These are phyloP conservation scores for Pinus albicaulis DNA, from an alignment of 75 land plant genomes.

Conservation along the genomic window DNA sequence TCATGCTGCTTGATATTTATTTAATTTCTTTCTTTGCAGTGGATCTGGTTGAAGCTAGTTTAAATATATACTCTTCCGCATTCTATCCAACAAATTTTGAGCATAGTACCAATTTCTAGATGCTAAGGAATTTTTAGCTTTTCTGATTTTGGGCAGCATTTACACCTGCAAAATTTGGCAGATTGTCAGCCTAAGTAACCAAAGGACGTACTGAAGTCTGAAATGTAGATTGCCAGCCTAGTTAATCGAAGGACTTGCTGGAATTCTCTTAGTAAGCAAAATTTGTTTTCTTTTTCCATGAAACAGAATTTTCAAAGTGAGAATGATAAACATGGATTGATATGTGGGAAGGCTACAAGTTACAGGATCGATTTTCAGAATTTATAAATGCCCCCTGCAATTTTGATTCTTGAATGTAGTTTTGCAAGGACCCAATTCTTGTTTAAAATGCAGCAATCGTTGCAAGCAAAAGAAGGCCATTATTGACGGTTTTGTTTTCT, in stretches of 20 bases:
- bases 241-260: not conserved
- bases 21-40: not conserved
- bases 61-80: not conserved
- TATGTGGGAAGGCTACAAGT: too few relatives aligned
- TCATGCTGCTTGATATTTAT: not conserved
- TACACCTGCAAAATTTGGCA: not conserved
- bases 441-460: too few relatives aligned
- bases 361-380: too few relatives aligned
- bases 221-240: not conserved
- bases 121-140: not conserved
- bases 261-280: not conserved
- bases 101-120: not conserved
- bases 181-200: not conserved
- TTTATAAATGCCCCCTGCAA: too few relatives aligned
- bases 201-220: not conserved
- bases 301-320: not conserved
- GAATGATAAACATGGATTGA: not conserved
- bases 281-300: not conserved
- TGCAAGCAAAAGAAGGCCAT: too few relatives aligned
- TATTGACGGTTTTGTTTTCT: too few relatives aligned
- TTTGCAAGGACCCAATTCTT: too few relatives aligned
- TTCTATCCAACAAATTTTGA: not conserved
- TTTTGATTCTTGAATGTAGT: too few relatives aligned
- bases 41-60: not conserved
- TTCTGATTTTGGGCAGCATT: not conserved